A percentile compares a stretch with the other conserved stretches of the same genome.
These are phyloP conservation scores for Phalaenopsis aphrodite DNA, from an alignment of 106 monocot species.

Conservation along the genomic window DNA sequence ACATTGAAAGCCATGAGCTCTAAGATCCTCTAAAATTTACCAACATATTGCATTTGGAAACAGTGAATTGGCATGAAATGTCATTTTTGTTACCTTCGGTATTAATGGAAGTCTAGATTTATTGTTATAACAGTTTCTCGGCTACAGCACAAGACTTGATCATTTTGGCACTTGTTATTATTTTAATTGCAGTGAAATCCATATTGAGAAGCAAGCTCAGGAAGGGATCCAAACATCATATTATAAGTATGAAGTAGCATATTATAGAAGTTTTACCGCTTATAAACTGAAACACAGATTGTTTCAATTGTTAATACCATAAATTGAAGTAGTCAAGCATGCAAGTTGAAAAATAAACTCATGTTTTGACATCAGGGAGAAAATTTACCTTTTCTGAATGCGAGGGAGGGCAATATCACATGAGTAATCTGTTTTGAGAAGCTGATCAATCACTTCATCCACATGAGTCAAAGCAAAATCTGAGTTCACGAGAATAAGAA, in stretches of 20 bases:
- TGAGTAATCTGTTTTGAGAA: constrained; percentile 77
- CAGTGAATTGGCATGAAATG: not conserved
- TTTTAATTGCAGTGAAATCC: not conserved
- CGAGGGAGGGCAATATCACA: constrained; percentile 88
- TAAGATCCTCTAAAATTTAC: not conserved
- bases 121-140: not conserved
- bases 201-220: not conserved
- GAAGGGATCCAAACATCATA: not conserved
- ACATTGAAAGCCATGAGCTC: no score
- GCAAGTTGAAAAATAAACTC: not conserved
- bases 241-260: not conserved
- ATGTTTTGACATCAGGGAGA: not conserved
- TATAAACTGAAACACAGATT: not conserved
- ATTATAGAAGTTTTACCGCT: not conserved
- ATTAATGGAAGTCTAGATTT: not conserved
- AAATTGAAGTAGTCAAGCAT: not conserved
- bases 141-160: not conserved
- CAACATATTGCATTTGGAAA: not conserved
- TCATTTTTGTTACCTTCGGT: not conserved
- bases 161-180: not conserved
- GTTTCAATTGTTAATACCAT: not conserved
- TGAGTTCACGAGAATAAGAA: constrained; percentile 11
- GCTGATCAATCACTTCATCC: constrained; percentile 88
- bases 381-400: constrained; percentile 63
- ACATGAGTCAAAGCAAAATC: constrained; percentile 72